Percentiles rank a stretch among this genome's conserved stretches.
Conservation (phyloP, 2,329 filamentous ascomycete genomes). For the Aspergillus sp. region DNA sequence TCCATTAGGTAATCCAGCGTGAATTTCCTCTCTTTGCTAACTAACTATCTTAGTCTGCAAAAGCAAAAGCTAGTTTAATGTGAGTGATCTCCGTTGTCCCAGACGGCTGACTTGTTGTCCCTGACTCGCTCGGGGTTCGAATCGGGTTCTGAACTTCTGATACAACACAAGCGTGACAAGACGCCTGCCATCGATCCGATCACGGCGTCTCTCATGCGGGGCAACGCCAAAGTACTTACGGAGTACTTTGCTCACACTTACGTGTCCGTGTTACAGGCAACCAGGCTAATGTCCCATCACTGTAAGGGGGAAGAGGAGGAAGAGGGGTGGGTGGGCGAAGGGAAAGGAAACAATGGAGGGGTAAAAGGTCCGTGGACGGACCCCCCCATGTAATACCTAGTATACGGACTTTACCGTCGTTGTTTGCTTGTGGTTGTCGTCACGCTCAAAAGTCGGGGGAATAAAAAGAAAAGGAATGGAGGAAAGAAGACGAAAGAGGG, state of each 20-base stretch:
- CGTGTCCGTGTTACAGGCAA: constrained; percentile 1
- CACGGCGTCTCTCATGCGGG: background rate
- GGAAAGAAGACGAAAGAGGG: no score
- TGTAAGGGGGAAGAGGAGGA: constrained; percentile 4
- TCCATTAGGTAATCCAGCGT: background rate
- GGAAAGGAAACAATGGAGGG: background rate
- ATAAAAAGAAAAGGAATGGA: no score
- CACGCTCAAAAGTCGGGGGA: no score
- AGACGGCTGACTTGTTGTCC: background rate
- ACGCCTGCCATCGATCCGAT: background rate
- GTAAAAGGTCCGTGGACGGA: background rate
- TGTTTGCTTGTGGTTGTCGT: no score
- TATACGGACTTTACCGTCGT: no score
- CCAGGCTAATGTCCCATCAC: constrained; percentile 2
- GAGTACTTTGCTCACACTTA: background rate
- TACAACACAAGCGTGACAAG: background rate
- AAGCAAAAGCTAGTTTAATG: no score
- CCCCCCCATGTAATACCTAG: no score
- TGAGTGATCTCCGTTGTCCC: background rate
- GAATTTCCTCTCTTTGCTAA: background rate
- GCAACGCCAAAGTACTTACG: background rate
- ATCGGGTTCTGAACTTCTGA: background rate
- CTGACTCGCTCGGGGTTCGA: background rate
- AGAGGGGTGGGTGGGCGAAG: background rate
- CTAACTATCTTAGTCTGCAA: no score